A percentile compares a stretch with the other conserved stretches of the same genome.
Evolutionary conservation across 768 basidiomycete species (phyloP).

Genomic region (Russula olivacea): DNA sequence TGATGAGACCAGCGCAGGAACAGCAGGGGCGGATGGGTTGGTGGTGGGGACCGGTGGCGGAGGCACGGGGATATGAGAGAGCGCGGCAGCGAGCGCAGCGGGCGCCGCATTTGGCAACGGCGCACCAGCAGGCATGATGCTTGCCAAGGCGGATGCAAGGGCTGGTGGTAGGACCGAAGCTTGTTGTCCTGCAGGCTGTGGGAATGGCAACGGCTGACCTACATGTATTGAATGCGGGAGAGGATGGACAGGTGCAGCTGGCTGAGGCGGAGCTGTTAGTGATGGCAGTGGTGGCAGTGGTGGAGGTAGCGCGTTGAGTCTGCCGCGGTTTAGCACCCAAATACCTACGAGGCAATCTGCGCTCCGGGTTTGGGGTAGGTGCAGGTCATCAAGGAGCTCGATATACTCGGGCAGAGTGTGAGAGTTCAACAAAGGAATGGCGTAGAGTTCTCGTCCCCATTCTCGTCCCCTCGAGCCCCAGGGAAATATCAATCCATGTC

Average conservation of each 20-base stretch:
- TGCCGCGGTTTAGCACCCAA: constrained; percentile 82
- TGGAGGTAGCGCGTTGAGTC: constrained; percentile 40
- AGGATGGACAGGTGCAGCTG: background rate
- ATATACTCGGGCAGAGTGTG: constrained; percentile 78
- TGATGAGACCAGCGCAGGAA: constrained; percentile 28
- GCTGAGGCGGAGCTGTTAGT: constrained; percentile 1
- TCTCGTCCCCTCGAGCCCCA: constrained; percentile 77
- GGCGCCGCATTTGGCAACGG: constrained; percentile 1
- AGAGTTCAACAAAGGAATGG: constrained; percentile 65
- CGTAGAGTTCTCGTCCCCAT: constrained; percentile 77
- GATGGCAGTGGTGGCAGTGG: background rate
- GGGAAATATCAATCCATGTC: constrained; percentile 81
- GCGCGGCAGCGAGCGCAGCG: constrained; percentile 20
- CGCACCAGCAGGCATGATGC: constrained; percentile 12
- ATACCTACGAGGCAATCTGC: constrained; percentile 70
- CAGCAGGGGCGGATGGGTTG: background rate
- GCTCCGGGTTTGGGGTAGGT: constrained; percentile 57
- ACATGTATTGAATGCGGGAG: background rate
- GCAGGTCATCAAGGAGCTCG: constrained; percentile 72
- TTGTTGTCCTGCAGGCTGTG: constrained; percentile 2
- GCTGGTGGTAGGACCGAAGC: constrained; percentile 14
- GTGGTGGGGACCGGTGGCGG: constrained; percentile 26
- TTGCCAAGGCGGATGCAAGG: constrained; percentile 19
- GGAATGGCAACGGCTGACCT: background rate
- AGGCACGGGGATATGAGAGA: constrained; percentile 17